A percentile compares a stretch with the other conserved stretches of the same genome.
Evolutionary conservation across 257 asterid species (phyloP).

Genomic region (Nicotiana paniculata): DNA sequence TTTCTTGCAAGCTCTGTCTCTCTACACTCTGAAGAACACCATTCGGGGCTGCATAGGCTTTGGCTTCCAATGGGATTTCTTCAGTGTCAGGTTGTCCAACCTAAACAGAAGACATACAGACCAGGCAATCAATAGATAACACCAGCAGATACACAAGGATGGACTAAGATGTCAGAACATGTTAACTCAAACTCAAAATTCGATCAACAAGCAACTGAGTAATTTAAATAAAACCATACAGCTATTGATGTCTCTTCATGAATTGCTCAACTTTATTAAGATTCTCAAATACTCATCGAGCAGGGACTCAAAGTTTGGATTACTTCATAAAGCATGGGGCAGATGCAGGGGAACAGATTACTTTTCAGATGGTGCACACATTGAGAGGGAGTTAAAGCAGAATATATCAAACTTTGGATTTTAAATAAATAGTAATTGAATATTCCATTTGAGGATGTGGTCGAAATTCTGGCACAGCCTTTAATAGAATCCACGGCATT

Average conservation of each 20-base stretch:
- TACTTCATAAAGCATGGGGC: no score
- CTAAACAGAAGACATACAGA: constrained; percentile 23
- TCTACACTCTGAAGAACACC: constrained; percentile 28
- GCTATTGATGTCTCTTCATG: not conserved
- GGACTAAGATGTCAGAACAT: not conserved
- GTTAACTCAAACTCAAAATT: not conserved
- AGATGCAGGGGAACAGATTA: no score
- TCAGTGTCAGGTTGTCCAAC: constrained; percentile 32
- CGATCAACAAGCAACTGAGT: not conserved
- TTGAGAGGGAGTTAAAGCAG: no score
- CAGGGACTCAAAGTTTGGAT: not conserved
- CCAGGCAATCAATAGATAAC: no score
- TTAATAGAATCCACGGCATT: no score
- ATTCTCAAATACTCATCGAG: not conserved
- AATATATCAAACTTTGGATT: no score
- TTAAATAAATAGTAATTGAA: no score
- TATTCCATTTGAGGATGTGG: no score
- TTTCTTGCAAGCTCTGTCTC: constrained; percentile 28
- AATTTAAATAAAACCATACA: not conserved
- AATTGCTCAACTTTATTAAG: not conserved
- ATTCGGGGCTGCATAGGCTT: constrained; percentile 26
- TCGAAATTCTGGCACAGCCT: no score
- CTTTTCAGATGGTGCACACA: no score
- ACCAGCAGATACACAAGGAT: not conserved
- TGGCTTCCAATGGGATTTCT: constrained; percentile 25